Base-by-base conservation (phyloP, 805 yeast species). In the Yamadazyma scolyti region DNA sequence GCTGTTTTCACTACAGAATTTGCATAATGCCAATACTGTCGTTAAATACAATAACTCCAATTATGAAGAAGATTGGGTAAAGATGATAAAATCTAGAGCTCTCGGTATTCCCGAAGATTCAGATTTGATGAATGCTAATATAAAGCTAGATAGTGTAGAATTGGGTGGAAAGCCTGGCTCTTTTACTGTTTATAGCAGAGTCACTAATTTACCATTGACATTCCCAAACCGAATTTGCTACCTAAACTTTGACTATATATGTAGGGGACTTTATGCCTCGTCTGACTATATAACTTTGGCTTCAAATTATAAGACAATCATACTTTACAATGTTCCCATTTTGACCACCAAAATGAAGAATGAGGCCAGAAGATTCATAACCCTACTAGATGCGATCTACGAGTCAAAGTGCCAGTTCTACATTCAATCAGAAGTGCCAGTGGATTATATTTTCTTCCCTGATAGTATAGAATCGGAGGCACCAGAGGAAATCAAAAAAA, bases 211-310 rank as follows among this genome's bases (percentile, higher is more conserved):
- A 2, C 79, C 80, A 0, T 47, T 59, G 44, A 65, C 68, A 4
- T 59, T 48, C 33, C 31, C 34, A 6, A 33, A 49, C 16, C 40
- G 60, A 7, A 49, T 60, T 2, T 79, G 76, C 14, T 63, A 53
- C 36, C 64, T 78, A 34, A 71, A 68, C 13, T 82, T 77, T 39
- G 56, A 56, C 5, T 64, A 75, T 27, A 62, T 82, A 9, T 78
- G 86, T 45, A 66, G 60, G 28, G 76, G 77, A 6, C 54, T 73
- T 5, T 71, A 61, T 39, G 81, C 83, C 1, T 75, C 86, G 0
- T 78, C 82, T 3, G 89, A 82, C 48, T 81, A 78, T 48, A 79
- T 82, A 20, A 74, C 86, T 0, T 48, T 82, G 18, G 80, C 87
- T 0, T 73, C 85, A 0, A 60, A 63, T 14, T 82, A 60, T 49